Evolutionary conservation across 1,284 basidiomycete genomes (phyloP).

Genomic region (Lentinus polychrous): DNA sequence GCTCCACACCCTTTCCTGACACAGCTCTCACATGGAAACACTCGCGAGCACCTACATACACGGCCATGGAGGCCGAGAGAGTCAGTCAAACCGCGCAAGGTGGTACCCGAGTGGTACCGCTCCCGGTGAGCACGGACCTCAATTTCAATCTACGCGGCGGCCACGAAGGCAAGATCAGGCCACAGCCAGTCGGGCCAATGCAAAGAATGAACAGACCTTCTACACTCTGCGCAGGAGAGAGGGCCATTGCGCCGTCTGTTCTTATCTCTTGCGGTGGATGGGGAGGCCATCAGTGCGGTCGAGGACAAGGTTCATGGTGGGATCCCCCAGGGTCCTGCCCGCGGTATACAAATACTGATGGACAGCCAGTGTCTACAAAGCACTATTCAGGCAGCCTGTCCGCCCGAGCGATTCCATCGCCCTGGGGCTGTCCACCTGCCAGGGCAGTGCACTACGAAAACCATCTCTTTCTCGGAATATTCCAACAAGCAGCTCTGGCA

Average conservation of each 20-base stretch:
- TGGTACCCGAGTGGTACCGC: no score
- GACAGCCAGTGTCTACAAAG: not conserved
- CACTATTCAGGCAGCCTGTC: not conserved
- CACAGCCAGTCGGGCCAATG: conserved; percentile 7
- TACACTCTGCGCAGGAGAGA: conserved; percentile 56
- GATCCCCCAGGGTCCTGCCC: not conserved
- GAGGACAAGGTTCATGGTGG: not conserved
- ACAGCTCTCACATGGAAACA: conserved; percentile 61
- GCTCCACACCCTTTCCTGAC: conserved; percentile 53
- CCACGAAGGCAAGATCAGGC: conserved; percentile 15
- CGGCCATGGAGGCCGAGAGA: no score
- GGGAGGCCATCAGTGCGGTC: conserved; percentile 15
- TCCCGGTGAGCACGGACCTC: conserved; percentile 39
- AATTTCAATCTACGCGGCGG: conserved; percentile 44
- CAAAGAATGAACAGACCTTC: conserved; percentile 36
- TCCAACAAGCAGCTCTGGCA: no score
- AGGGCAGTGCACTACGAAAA: no score
- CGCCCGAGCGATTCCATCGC: not conserved
- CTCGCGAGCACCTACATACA: conserved; percentile 52
- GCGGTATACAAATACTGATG: no score
- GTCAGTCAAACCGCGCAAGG: no score
- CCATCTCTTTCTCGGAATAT: no score
- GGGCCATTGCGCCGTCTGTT: conserved; percentile 43
- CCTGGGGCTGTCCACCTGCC: no score
- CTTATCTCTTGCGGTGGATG: conserved; percentile 21